These are phyloP conservation scores for Globisporangium yorkense DNA, from an alignment of 352 stramenopile genomes.

Conservation along the genomic window DNA sequence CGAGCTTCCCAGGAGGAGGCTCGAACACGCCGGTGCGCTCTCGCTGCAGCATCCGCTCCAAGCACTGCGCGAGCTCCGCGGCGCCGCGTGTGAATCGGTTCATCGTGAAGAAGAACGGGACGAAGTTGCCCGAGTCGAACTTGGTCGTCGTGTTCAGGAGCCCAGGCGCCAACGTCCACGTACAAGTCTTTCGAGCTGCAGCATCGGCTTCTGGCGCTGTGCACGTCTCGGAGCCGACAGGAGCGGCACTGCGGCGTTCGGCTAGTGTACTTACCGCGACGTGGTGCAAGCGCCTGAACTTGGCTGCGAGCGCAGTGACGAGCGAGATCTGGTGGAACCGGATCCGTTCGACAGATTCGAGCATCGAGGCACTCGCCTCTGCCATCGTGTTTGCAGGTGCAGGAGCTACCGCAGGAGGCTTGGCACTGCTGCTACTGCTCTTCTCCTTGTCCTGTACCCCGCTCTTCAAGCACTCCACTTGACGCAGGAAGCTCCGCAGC, in stretches of 20 bases:
- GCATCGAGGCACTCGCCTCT: slow-evolving; percentile 5
- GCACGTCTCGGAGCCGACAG: neutral
- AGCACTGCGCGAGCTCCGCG: slow-evolving; percentile 23
- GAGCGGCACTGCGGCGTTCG: neutral
- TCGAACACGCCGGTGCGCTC: slow-evolving; percentile 43
- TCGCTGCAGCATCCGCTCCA: slow-evolving; percentile 53
- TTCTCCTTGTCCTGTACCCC: neutral
- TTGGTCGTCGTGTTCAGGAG: slow-evolving; percentile 12
- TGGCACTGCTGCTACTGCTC: neutral
- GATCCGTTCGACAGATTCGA: slow-evolving; percentile 36
- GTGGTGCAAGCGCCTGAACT: slow-evolving; percentile 14
- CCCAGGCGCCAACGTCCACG: slow-evolving; percentile 12
- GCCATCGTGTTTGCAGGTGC: neutral
- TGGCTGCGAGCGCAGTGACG: slow-evolving; percentile 25
- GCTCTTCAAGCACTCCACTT: slow-evolving; percentile 11
- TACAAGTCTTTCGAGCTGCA: neutral
- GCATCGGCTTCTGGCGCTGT: neutral
- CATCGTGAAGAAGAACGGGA: slow-evolving; percentile 47
- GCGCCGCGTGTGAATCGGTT: slow-evolving; percentile 14
- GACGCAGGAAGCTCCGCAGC: slow-evolving; percentile 27
- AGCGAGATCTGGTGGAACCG: slow-evolving; percentile 41
- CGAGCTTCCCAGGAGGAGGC: slow-evolving; percentile 45
- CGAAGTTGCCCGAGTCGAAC: slow-evolving; percentile 31
- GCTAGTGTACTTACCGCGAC: too few species aligned
- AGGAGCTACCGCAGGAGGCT: neutral